Evolutionary conservation across 305 asterid genomes (phyloP).

Genomic region (Fraxinus dipetala): DNA sequence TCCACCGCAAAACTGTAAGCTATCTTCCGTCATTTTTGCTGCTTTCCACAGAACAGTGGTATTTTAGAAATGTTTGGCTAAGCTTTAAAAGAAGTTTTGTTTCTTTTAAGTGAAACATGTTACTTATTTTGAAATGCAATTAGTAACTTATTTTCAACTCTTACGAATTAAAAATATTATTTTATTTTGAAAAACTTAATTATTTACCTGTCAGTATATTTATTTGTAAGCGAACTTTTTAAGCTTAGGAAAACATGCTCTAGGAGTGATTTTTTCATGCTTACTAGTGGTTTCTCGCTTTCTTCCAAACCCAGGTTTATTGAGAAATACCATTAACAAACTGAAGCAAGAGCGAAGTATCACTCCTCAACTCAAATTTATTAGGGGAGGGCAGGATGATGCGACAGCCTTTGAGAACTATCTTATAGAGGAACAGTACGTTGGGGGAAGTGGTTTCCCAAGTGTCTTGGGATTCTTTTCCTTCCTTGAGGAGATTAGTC

Average conservation of each 20-base stretch:
- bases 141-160: not conserved
- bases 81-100: not conserved
- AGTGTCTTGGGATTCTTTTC: conserved; percentile 85
- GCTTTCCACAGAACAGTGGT: not conserved
- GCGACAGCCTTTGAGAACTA: conserved; percentile 80
- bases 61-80: not conserved
- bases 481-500: conserved; percentile 79
- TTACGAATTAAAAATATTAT: not conserved
- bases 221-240: not conserved
- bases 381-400: conserved; percentile 82
- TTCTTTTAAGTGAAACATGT: not conserved
- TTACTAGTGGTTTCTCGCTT: not conserved
- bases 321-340: conserved; percentile 76
- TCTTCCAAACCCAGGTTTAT: conserved; percentile 55
- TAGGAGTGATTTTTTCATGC: not conserved
- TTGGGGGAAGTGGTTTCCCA: conserved; percentile 73
- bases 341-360: conserved; percentile 84
- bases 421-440: conserved; percentile 94
- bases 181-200: not conserved
- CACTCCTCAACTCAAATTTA: conserved; percentile 79
- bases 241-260: not conserved
- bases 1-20: conserved; percentile 99
- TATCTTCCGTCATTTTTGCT: conserved; percentile 8
- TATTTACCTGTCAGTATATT: not conserved
- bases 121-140: not conserved